These are phyloP conservation scores for Ceratocystiopsis minuta DNA, from an alignment of 2,329 filamentous ascomycete species.

Conservation along the genomic window DNA sequence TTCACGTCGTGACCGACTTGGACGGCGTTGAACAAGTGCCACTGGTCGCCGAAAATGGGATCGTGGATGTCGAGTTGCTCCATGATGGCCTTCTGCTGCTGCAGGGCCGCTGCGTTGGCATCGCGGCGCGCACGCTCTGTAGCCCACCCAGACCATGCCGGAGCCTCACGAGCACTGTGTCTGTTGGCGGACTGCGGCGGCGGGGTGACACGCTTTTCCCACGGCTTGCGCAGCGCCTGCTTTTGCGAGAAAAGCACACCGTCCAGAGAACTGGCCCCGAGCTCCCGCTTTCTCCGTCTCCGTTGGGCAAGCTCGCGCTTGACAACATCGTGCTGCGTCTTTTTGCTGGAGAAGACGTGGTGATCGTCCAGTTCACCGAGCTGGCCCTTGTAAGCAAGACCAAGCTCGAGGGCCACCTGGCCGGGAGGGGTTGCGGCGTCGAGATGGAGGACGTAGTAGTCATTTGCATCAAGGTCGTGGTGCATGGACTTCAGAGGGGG, in stretches of 20 bases:
- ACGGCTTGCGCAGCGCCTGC: constrained; percentile 33
- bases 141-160: too few relatives aligned
- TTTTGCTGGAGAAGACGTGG: constrained; percentile 66
- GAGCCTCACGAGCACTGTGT: not conserved
- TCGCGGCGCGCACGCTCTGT: constrained; percentile 3
- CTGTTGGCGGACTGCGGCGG: constrained; percentile 1
- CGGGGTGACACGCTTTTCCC: constrained; percentile 33
- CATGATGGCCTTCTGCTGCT: constrained; percentile 42
- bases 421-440: constrained; percentile 45
- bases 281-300: constrained; percentile 42
- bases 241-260: constrained; percentile 65
- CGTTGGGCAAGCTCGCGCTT: constrained; percentile 32
- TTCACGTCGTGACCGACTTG: constrained; percentile 84
- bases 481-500: constrained; percentile 20
- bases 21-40: constrained; percentile 78
- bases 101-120: constrained; percentile 26
- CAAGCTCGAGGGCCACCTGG: constrained; percentile 53
- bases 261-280: constrained; percentile 42
- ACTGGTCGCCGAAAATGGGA: constrained; percentile 85
- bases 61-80: constrained; percentile 58
- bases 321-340: constrained; percentile 41
- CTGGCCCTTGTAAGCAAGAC: constrained; percentile 62
- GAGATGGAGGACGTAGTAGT: constrained; percentile 89
- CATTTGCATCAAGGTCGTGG: constrained; percentile 61
- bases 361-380: constrained; percentile 65